Evolutionary conservation across 2,329 filamentous ascomycete genomes (phyloP), one percentile per base, ranked within the genome.

Genomic region (Calonectria honghensis): DNA sequence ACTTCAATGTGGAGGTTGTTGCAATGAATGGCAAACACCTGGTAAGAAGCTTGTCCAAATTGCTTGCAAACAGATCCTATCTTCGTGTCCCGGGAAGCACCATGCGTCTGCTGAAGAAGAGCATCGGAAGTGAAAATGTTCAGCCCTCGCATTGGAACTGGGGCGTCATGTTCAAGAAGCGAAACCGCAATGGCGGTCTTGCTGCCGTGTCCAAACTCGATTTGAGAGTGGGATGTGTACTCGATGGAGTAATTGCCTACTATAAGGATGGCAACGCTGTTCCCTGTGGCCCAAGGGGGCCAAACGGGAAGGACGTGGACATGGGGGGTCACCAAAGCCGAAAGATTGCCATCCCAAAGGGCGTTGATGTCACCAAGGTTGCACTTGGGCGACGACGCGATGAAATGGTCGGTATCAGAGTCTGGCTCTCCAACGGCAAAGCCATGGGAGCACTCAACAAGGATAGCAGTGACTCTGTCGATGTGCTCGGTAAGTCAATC

Each of bases 161-260:
- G 85, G 77, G 82, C 1, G 81, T 84, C 2, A 74, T 86, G 64
- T 76, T 86, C 14, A 82, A 79, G 54, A 83, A 79, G 71, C 77
- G 79, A 14, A 76, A 80, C 10, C 31, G 66, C 14, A 77, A 83
- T 37, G 85, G 84, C 41, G 75, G 70, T 27, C 67, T 88, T 5
- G 79, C 85, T 14, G 81, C 81, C n/a, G 87, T 86, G 0, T 82
- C 79, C 2, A 83, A 81, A 20, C 86, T 90, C 35, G 88, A 89
- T 74, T 76, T 89, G 3, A 83, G 87, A 2, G 85, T 88, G 7
- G 88, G 88, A 5, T 83, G 80, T 51, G 77, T 81, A 9, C 84
- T 89, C 51, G 87, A 89, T 67, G 87, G 88, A 32, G 87, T 85
- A 6, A 83, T 87, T 39, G 85, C 89, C 4, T 81, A 87, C 74